Conservation (phyloP, 2,329 filamentous ascomycete genomes). For the Sporothrix pseudoabietina region DNA sequence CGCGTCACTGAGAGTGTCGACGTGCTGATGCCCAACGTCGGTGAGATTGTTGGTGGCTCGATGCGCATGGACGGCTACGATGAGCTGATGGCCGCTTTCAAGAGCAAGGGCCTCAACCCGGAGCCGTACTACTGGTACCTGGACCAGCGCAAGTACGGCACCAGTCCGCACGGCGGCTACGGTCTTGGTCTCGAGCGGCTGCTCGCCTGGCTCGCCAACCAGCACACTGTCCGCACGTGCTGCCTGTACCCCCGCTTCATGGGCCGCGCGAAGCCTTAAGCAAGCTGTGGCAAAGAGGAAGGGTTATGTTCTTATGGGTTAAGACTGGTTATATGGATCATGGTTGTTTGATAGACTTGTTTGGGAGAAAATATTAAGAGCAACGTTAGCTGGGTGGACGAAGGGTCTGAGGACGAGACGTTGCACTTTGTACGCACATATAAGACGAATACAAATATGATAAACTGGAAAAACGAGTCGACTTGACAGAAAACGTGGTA, state of each 20-base stretch:
- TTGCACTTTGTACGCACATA: background rate
- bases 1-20: constrained; percentile 94
- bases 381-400: background rate
- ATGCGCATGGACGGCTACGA: constrained; percentile 96
- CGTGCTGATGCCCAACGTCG: constrained; percentile 81
- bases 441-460: background rate
- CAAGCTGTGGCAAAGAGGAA: too few species aligned
- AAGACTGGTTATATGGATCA: background rate
- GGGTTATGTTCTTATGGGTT: background rate
- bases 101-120: constrained; percentile 81
- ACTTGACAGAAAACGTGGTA: background rate
- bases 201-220: constrained; percentile 65
- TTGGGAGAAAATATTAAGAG: constrained; percentile 4
- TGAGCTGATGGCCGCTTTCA: constrained; percentile 85
- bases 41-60: constrained; percentile 92
- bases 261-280: constrained; percentile 73
- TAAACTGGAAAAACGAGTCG: background rate
- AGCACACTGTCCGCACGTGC: constrained; percentile 65
- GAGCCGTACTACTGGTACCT: constrained; percentile 98
- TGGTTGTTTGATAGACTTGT: background rate
- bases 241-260: constrained; percentile 81
- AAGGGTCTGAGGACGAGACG: background rate
- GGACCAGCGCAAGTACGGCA: constrained; percentile 95
- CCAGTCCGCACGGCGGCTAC: constrained; percentile 37
- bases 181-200: constrained; percentile 80